Evolutionary conservation across 345 rosid genomes (phyloP).

Genomic region (Microthlaspi erraticum): DNA sequence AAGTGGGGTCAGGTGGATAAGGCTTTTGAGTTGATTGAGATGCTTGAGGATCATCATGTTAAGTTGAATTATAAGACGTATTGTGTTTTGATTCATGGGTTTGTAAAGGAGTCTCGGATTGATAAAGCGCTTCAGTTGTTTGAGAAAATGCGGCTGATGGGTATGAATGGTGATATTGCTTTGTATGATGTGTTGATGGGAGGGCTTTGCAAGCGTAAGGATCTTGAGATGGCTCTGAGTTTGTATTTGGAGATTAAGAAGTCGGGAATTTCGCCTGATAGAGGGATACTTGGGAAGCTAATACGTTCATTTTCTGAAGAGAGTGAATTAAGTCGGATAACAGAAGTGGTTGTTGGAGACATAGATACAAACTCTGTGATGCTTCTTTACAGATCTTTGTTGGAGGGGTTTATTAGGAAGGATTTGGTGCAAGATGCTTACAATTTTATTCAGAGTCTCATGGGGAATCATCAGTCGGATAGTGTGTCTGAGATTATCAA

Average conservation of each 20-base stretch:
- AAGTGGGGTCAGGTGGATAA: slow-evolving; percentile 77
- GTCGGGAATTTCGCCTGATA: slow-evolving; percentile 58
- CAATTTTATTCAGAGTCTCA: slow-evolving; percentile 51
- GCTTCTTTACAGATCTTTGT: slow-evolving; percentile 57
- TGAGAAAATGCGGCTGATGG: slow-evolving; percentile 59
- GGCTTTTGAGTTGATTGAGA: slow-evolving; percentile 73
- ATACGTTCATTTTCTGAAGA: slow-evolving; percentile 61
- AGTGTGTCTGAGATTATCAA: slow-evolving; percentile 40
- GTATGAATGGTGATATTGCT: slow-evolving; percentile 60
- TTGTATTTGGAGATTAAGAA: slow-evolving; percentile 69
- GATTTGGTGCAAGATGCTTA: slow-evolving; percentile 60
- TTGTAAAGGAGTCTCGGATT: slow-evolving; percentile 61
- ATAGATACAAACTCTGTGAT: slow-evolving; percentile 51
- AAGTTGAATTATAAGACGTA: slow-evolving; percentile 74
- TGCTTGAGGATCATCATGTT: slow-evolving; percentile 57
- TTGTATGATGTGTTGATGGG: slow-evolving; percentile 78
- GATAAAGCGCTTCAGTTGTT: slow-evolving; percentile 72
- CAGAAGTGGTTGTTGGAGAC: slow-evolving; percentile 51
- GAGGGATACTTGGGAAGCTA: slow-evolving; percentile 60
- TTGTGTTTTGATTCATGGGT: slow-evolving; percentile 75
- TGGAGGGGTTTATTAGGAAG: slow-evolving; percentile 49
- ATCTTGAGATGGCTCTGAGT: slow-evolving; percentile 59
- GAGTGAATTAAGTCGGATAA: slow-evolving; percentile 50
- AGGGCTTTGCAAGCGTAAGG: slow-evolving; percentile 59
- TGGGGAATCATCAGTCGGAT: slow-evolving; percentile 42